phyloP scores from a whole-genome alignment of 1,284 basidiomycete species.

The Somion occarium region DNA sequence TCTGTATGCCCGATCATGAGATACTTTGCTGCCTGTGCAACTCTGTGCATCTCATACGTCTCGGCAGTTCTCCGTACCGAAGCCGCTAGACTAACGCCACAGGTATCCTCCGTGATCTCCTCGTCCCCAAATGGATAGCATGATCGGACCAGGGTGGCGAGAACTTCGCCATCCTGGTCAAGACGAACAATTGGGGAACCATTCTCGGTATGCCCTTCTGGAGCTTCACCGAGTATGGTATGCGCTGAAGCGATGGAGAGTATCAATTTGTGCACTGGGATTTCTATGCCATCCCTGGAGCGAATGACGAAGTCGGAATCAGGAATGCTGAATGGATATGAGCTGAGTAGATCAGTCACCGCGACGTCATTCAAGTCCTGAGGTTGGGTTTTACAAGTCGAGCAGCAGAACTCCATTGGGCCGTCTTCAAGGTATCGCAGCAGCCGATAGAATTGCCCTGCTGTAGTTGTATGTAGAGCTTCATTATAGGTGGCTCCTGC shows the following conservation, averaged over 20 bases:
- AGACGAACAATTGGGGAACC: background rate
- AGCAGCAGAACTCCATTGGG: no score
- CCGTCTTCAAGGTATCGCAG: no score
- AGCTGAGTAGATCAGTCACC: no score
- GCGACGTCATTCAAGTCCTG: no score
- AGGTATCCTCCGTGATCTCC: background rate
- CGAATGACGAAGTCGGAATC: background rate
- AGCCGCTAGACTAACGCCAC: background rate
- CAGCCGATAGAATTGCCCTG: no score
- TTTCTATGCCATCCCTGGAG: background rate
- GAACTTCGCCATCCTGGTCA: background rate
- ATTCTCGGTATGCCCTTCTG: background rate
- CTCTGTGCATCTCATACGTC: background rate
- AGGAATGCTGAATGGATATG: background rate
- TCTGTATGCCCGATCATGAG: background rate
- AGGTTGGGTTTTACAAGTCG: no score
- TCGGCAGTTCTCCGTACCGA: background rate
- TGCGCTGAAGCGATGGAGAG: background rate
- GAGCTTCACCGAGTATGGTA: background rate
- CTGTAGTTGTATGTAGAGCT: no score
- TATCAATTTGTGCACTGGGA: background rate
- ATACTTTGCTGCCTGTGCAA: background rate
- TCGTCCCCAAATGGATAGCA: background rate
- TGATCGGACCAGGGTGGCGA: background rate
- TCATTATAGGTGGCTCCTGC: no score